Base-by-base conservation (phyloP, 164 flowering plant genomes). In the Piper longum region DNA sequence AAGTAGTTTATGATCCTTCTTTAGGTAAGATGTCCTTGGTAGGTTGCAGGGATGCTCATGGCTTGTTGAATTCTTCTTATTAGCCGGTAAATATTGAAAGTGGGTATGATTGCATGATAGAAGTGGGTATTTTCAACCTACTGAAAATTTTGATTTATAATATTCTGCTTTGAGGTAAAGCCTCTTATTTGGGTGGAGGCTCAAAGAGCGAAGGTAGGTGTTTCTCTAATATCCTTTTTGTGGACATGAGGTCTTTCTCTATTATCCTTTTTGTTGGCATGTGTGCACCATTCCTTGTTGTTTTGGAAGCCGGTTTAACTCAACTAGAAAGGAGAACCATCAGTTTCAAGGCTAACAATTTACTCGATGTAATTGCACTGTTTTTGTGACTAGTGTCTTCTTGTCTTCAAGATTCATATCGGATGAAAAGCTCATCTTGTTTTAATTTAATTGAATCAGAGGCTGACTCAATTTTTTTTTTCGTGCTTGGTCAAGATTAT, bases 101-200 rank as follows among this genome's bases (percentile, higher is more conserved):
- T 62, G 97, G 97, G 19, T 71, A 85, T 68, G 97, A 90, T 74
- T 90, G 97, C 69, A 69, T 76, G 62, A 73, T 86, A 66, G 88
- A 87, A 67, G 92, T 81, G n/a, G n/a, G n/a, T 26, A 26, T 26
- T 1, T 26, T 26, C 36, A 26, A 26, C 36, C 36, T 26, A 26
- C 18, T 13, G 55, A 18, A 16, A 42, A 17, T 16, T n/a, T 26
- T 57, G 59, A 62, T 39, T 67, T 43, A 65, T 68, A 58, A 62
- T 18, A 59, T 63, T 57, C 7, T 41, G 19, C 59, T 69, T 62
- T 66, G 75, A 93, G 97, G 97, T 91, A 48, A 93, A 93, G 72
- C 97, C 99, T 75, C 73, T 93, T 59, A 78, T 93, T 54, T 93
- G 99, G 99, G 99, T 90, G 65, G 99, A 93, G 80, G 99, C 99